Evolutionary conservation across 2,329 filamentous ascomycete genomes (phyloP), one percentile per base, ranked within the genome.

Genomic region (Fusarium sp.): DNA sequence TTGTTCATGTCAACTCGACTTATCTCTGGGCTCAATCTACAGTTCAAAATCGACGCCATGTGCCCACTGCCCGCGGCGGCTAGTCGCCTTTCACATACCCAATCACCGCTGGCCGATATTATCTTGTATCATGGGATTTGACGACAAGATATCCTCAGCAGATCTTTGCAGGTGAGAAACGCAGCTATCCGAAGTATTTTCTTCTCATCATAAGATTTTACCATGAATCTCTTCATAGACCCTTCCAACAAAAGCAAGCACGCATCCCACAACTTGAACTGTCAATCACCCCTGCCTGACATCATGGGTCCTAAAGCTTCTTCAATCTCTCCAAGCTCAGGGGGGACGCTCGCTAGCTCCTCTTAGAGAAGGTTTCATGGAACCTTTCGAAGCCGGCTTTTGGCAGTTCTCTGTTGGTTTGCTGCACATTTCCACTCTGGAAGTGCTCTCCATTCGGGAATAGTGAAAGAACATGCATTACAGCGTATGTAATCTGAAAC

Each of bases 321-420:
- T 59, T 42, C 68, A 69, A 69, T 72, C 54, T 70, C 65, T 64
- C 66, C 64, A 71, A 61, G 70, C 70, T 73, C 66, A 73, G 70
- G 66, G 62, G 66, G 59, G 54, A 45, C 66, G 61, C 38, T 68
- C 57, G 35, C 58, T 73, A 73, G 70, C 50, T 41, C 41, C 53
- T 50, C 53, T 42, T 39, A 65, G 74, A 72, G 75, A 76, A 76
- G 73, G 71, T 72, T 73, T 76, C 69, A 72, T 76, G 65, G 75
- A 77, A 77, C 55, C 70, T 76, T 76, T 55, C 57, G 68, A 47
- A 38, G 47, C 68, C 39, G 45, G 29, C 54, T 65, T 41, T 31
- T 56, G 41, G 54, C 22, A 27, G 29, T 25, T 50, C 45, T 41
- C 54, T 42, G 58, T 64, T 58, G 57, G 64, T 58, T 58, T 15